phyloP scores from a whole-genome alignment of 176 grass and related monocot species.

The Oryza officinalis region DNA sequence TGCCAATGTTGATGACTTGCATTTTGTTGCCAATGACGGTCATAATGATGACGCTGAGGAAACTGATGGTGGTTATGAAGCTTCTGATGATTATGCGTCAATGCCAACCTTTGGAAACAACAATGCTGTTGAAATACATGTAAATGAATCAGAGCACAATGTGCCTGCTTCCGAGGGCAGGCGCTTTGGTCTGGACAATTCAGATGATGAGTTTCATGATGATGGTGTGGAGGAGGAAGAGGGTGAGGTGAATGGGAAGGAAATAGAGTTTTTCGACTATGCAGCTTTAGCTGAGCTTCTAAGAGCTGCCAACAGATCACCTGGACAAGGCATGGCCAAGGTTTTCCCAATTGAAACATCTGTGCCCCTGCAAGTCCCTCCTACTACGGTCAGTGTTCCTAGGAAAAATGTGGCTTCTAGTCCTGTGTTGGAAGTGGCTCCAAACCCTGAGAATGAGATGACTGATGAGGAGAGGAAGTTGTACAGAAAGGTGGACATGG shows the following conservation, averaged over 20 bases:
- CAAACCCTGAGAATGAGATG: slow-evolving; percentile 53
- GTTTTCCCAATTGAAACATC: slow-evolving; percentile 43
- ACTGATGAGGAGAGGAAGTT: slow-evolving; percentile 78
- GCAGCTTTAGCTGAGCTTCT: slow-evolving; percentile 55
- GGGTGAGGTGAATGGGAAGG: slow-evolving; percentile 32
- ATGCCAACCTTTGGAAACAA: background rate
- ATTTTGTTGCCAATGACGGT: background rate
- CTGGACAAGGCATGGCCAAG: slow-evolving; percentile 44
- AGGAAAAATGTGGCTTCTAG: slow-evolving; percentile 1
- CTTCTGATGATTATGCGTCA: slow-evolving; percentile 10
- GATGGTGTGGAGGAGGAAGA: slow-evolving; percentile 31
- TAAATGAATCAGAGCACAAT: slow-evolving; percentile 24
- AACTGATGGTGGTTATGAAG: background rate
- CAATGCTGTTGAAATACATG: background rate
- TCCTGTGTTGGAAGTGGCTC: slow-evolving; percentile 35
- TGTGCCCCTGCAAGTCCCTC: background rate
- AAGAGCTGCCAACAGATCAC: slow-evolving; percentile 37
- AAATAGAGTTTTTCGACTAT: slow-evolving; percentile 41
- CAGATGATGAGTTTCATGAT: slow-evolving; percentile 32
- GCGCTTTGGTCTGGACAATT: slow-evolving; percentile 34
- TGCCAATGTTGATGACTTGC: background rate
- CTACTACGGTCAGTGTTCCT: slow-evolving; percentile 22
- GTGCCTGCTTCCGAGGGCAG: slow-evolving; percentile 34
- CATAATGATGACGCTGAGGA: background rate
- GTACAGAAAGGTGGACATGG: slow-evolving; percentile 63